Evolutionary conservation across 306 rosid species (phyloP).

Genomic region (Vigna angularis): DNA sequence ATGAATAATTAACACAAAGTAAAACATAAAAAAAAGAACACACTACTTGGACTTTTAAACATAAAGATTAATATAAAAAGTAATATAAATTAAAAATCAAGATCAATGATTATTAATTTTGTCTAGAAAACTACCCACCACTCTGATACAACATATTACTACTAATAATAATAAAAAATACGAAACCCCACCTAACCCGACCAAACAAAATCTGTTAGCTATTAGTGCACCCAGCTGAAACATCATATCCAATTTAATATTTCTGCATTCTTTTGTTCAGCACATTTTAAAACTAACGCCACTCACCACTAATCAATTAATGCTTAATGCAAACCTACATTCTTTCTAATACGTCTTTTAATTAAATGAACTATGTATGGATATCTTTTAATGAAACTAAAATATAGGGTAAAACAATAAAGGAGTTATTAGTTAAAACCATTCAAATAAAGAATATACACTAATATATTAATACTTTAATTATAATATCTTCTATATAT

Average conservation of each 20-base stretch:
- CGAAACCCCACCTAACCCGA: slow-evolving; percentile 10
- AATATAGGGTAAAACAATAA: not conserved
- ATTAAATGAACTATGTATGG: not conserved
- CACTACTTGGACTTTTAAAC: no score
- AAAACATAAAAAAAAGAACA: no score
- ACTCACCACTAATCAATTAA: not conserved
- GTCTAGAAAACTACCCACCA: no score
- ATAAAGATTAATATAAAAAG: no score
- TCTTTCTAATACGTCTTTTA: not conserved
- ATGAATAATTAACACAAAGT: no score
- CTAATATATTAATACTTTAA: no score
- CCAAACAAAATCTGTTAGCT: slow-evolving; percentile 1
- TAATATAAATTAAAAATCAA: no score
- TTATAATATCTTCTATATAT: no score
- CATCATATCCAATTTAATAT: not conserved
- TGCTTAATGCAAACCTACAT: not conserved
- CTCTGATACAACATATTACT: no score
- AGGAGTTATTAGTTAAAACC: no score
- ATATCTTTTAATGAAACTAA: not conserved
- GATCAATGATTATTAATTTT: no score
- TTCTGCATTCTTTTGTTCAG: not conserved
- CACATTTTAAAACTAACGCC: not conserved
- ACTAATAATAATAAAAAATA: not conserved
- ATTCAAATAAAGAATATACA: no score
- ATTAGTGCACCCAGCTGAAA: not conserved